phyloP scores from a whole-genome alignment of 1,284 basidiomycete species.

The Amylostereum chailletii region DNA sequence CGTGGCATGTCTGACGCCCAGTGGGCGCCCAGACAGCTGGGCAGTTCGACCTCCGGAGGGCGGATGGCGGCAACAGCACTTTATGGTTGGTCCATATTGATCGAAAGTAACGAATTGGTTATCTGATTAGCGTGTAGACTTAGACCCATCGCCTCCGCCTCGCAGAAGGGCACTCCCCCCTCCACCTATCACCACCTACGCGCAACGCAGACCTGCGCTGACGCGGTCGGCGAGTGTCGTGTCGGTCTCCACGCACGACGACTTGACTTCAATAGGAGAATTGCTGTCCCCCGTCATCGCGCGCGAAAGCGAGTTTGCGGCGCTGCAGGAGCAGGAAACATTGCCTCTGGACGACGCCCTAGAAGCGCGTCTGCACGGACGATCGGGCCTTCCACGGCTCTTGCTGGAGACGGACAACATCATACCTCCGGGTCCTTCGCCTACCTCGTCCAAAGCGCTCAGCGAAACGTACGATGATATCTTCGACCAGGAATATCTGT shows the following conservation, averaged over 20 bases:
- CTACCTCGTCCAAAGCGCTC: no score
- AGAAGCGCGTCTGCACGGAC: background rate
- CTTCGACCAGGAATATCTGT: no score
- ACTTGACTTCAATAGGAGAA: constrained; percentile 24
- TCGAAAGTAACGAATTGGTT: no score
- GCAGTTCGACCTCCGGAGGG: constrained; percentile 5
- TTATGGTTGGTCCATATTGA: constrained; percentile 8
- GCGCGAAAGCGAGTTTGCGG: background rate
- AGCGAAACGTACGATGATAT: no score
- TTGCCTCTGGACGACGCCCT: background rate
- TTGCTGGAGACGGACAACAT: no score
- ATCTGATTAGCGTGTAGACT: no score
- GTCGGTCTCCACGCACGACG: constrained; percentile 23
- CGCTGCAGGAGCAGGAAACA: background rate
- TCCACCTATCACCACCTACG: constrained; percentile 3
- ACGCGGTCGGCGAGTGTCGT: constrained; percentile 16
- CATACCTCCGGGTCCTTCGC: no score
- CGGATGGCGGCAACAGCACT: constrained; percentile 4
- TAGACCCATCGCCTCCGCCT: background rate
- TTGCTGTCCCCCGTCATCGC: constrained; percentile 19
- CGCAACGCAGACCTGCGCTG: constrained; percentile 4
- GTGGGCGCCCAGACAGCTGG: constrained; percentile 14
- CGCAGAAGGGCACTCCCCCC: constrained; percentile 7
- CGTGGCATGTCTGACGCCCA: constrained; percentile 41
- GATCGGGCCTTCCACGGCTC: constrained; percentile 1